Percentiles rank a stretch among this genome's conserved stretches.
These are phyloP conservation scores for Geranium brycei DNA, from an alignment of 345 rosid genomes.

Conservation along the genomic window DNA sequence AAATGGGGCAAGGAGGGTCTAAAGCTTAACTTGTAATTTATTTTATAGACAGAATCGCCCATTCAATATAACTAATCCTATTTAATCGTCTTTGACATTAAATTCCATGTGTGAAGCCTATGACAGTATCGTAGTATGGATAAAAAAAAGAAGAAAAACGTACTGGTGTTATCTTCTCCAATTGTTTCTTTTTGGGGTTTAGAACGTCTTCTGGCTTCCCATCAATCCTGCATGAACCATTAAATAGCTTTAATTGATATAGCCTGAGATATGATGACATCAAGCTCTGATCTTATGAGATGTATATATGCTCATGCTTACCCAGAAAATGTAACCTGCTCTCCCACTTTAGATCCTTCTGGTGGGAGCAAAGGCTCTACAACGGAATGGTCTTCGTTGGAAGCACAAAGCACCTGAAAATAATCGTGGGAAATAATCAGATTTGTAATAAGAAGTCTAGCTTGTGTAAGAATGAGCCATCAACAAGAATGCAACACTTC, in stretches of 20 bases:
- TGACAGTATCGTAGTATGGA: background rate
- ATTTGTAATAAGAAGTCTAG: background rate
- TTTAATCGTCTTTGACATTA: background rate
- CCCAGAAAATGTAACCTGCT: slow-evolving; percentile 64
- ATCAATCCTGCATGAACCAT: slow-evolving; percentile 44
- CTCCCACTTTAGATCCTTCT: slow-evolving; percentile 68
- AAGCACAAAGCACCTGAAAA: slow-evolving; percentile 80
- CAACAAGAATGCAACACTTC: background rate
- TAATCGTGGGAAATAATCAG: background rate
- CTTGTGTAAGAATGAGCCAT: background rate
- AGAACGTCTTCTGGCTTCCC: slow-evolving; percentile 93
- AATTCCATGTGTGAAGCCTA: background rate
- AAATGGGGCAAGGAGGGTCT: background rate
- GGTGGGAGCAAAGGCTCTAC: slow-evolving; percentile 86
- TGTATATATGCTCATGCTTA: slow-evolving; percentile 16
- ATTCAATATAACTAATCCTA: no score
- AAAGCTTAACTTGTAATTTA: background rate
- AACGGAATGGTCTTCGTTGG: slow-evolving; percentile 60
- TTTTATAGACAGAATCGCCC: background rate
- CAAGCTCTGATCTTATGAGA: background rate
- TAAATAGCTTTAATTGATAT: background rate
- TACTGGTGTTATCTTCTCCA: slow-evolving; percentile 93
- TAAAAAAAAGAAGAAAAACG: slow-evolving; percentile 8
- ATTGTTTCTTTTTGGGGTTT: slow-evolving; percentile 91
- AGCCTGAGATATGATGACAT: background rate